Base-by-base conservation (phyloP, 257 asterid species). In the Nicotiana otophora region DNA sequence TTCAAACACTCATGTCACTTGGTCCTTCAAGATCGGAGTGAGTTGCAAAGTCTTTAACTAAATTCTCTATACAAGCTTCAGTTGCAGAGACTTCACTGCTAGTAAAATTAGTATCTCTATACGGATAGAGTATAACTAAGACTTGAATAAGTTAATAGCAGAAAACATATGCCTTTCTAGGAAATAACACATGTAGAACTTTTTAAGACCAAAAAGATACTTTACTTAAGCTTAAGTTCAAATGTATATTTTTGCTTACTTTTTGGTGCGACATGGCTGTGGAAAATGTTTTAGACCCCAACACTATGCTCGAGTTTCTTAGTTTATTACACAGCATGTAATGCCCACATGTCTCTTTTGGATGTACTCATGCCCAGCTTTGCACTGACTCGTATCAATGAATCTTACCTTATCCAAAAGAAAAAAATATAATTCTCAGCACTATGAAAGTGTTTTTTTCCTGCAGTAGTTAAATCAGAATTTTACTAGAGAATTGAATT, bases 11-110 rank as follows among this genome's bases (percentile, higher is more conserved):
- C 61, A 92, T 96, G 97, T 96, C 99, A 79, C 95, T 96, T 88
- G 98, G 98, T 88, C 91, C 97, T 86, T 96, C 97, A 78, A 94
- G 98, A 93, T 90, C 98, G 63, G 98, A 96, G 99, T 94, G 91
- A 88, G 97, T 88, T 81, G n/a, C 54, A 34, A 82, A 46, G 61
- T 36, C 58, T 70, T 70, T 20, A 70, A 39, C 58, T 3, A 42
- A 70, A 39, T 1, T 72, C 61, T 48, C 23, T 34, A 3, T 46
- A 23, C 61, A 72, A 5, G 79, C 79, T 72, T 48, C 39, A 5
- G 7, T 10, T 42, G 78, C 34, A 3, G 78, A 72, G 0, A 20
- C 78, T 72, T 42, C 7, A 39, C 46, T 20, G 58, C 78, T 70
- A 70, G 33, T 70, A 39, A 70, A 36, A 11, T 20, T 42, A 39